Conservation (phyloP, 495 filamentous ascomycete species). For the Lophium mytilinum region DNA sequence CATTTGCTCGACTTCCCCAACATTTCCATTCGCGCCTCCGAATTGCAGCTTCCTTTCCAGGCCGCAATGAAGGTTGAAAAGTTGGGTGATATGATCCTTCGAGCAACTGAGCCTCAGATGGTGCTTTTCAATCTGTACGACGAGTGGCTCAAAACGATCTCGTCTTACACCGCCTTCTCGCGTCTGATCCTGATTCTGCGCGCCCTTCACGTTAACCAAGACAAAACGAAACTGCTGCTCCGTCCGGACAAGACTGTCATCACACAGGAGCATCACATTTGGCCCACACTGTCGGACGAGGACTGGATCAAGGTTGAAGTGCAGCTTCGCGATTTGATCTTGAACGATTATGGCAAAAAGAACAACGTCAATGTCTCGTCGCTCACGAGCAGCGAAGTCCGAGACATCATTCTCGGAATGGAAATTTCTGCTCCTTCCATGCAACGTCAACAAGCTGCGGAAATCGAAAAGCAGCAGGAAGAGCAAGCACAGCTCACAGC, state of each 20-base stretch:
- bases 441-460: slow-evolving; percentile 97
- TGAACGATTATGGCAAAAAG: slow-evolving; percentile 99
- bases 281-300: slow-evolving; percentile 89
- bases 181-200: slow-evolving; percentile 90
- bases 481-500: slow-evolving; percentile 95
- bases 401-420: slow-evolving; percentile 99
- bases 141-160: slow-evolving; percentile 97
- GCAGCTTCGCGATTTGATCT: slow-evolving; percentile 86
- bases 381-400: slow-evolving; percentile 91
- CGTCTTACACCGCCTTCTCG: slow-evolving; percentile 97
- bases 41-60: slow-evolving; percentile 97
- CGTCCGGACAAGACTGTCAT: slow-evolving; percentile 98
- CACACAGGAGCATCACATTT: slow-evolving; percentile 98
- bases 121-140: slow-evolving; percentile 99
- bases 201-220: slow-evolving; percentile 93
- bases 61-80: slow-evolving; percentile 99
- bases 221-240: slow-evolving; percentile 95
- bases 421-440: slow-evolving; percentile 97
- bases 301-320: slow-evolving; percentile 99
- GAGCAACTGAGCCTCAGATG: slow-evolving; percentile 98
- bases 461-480: slow-evolving; percentile 98
- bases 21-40: slow-evolving; percentile 96
- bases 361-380: slow-evolving; percentile 98
- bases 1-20: slow-evolving; percentile 98
- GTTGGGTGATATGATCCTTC: slow-evolving; percentile 96